Percentiles rank a stretch among this genome's conserved stretches.
Evolutionary conservation across 2,329 filamentous ascomycete genomes (phyloP).

Genomic region (Claviceps paspali): DNA sequence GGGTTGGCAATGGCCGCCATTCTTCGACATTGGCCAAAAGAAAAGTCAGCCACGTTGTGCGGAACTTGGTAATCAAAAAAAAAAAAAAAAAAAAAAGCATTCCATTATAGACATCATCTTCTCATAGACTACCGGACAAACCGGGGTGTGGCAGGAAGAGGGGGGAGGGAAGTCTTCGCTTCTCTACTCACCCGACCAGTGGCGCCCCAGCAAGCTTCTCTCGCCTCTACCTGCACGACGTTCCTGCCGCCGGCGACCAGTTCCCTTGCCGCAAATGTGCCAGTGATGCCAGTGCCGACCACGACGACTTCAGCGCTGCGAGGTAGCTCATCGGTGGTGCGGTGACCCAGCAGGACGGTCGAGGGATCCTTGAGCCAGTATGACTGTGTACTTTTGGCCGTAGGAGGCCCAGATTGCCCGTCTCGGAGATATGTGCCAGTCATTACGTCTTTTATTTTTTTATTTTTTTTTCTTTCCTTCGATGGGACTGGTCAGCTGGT

Average conservation of each 20-base stretch:
- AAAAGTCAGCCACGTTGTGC: no score
- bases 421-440: conserved; percentile 14
- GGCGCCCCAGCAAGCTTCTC: conserved; percentile 71
- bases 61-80: no score
- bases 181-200: conserved; percentile 51
- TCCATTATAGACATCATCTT: no score
- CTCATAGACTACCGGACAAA: no score
- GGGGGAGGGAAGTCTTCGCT: no score
- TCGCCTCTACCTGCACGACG: conserved; percentile 62
- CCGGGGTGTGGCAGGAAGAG: no score
- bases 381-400: conserved; percentile 42
- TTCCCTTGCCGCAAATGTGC: conserved; percentile 53
- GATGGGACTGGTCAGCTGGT: no score
- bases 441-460: conserved; percentile 12
- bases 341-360: conserved; percentile 46
- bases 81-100: neutral
- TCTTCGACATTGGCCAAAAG: conserved; percentile 30
- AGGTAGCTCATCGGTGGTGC: conserved; percentile 50
- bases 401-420: conserved; percentile 41
- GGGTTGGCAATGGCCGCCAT: conserved; percentile 63
- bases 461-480: no score
- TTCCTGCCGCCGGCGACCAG: conserved; percentile 35
- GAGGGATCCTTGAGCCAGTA: conserved; percentile 65
- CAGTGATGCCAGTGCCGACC: conserved; percentile 63
- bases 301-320: conserved; percentile 50